Evolutionary conservation across 495 filamentous ascomycete genomes (phyloP).

Genomic region (Rusavskia elegans): DNA sequence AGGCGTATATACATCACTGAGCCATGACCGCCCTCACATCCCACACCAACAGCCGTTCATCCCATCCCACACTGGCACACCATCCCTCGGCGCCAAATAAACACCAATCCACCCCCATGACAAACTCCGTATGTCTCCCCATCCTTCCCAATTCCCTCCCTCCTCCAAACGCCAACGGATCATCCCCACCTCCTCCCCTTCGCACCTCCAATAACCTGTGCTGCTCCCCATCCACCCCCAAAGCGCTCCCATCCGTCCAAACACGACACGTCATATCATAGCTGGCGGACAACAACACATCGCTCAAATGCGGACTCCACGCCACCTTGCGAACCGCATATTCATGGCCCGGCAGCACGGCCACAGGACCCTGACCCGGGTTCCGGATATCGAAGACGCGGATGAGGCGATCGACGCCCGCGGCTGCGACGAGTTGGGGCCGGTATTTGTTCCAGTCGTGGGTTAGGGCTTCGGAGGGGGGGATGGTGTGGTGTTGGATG

Average conservation of each 20-base stretch:
- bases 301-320: conserved; percentile 83
- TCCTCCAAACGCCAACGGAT: conserved; percentile 18
- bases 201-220: not conserved
- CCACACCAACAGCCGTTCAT: conserved; percentile 81
- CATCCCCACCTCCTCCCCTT: not conserved
- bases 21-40: conserved; percentile 60
- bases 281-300: conserved; percentile 71
- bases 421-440: conserved; percentile 64
- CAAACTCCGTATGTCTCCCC: conserved; percentile 88
- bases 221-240: conserved; percentile 8
- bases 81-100: conserved; percentile 89
- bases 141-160: conserved; percentile 71
- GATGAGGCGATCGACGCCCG: conserved; percentile 75
- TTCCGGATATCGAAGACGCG: conserved; percentile 78
- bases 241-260: conserved; percentile 62
- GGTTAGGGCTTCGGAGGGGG: conserved; percentile 69
- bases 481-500: conserved; percentile 20
- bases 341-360: conserved; percentile 65
- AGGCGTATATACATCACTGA: not conserved
- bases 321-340: conserved; percentile 73
- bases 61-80: conserved; percentile 89
- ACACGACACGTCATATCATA: conserved; percentile 96
- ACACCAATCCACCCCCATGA: conserved; percentile 96
- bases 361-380: conserved; percentile 49
- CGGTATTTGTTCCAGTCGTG: conserved; percentile 99